Evolutionary conservation across 768 basidiomycete genomes (phyloP).

Genomic region (Lactifluus rugatus): DNA sequence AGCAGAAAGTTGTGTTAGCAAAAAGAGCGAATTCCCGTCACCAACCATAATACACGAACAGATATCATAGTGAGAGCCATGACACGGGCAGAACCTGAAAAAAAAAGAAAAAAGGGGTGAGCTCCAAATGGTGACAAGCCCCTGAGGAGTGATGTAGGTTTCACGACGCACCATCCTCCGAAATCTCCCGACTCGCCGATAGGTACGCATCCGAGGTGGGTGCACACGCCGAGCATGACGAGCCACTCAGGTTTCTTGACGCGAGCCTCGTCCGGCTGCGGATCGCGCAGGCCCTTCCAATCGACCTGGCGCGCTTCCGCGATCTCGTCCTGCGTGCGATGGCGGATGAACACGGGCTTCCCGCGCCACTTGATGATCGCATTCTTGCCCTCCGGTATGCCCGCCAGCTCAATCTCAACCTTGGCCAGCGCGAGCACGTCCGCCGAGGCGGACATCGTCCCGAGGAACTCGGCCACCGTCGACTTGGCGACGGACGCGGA

Average conservation of each 20-base stretch:
- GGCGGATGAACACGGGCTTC: constrained; percentile 98
- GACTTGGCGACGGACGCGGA: constrained; percentile 93
- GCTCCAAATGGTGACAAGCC: neutral
- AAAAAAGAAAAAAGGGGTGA: neutral
- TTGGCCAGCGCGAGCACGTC: constrained; percentile 98
- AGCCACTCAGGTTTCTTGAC: constrained; percentile 96
- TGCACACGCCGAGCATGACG: constrained; percentile 89
- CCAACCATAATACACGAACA: constrained; percentile 40
- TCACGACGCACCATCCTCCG: constrained; percentile 84
- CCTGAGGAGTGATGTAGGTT: neutral
- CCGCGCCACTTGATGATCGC: constrained; percentile 99
- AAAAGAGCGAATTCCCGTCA: neutral
- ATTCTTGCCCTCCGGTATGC: constrained; percentile 96
- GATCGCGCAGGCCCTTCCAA: constrained; percentile 86
- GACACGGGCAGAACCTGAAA: constrained; percentile 89
- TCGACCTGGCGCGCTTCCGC: constrained; percentile 80
- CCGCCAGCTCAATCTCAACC: constrained; percentile 84
- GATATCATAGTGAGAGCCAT: constrained; percentile 97
- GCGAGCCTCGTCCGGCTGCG: constrained; percentile 80
- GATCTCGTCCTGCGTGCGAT: constrained; percentile 86
- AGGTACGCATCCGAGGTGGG: constrained; percentile 96
- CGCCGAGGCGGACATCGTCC: constrained; percentile 94
- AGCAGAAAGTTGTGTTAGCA: constrained; percentile 15
- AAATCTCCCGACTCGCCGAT: constrained; percentile 96
- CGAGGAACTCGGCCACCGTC: constrained; percentile 85